Evolutionary conservation across 2,329 filamentous ascomycete species (phyloP).

Genomic region (Magnaporthiopsis rhizophila): DNA sequence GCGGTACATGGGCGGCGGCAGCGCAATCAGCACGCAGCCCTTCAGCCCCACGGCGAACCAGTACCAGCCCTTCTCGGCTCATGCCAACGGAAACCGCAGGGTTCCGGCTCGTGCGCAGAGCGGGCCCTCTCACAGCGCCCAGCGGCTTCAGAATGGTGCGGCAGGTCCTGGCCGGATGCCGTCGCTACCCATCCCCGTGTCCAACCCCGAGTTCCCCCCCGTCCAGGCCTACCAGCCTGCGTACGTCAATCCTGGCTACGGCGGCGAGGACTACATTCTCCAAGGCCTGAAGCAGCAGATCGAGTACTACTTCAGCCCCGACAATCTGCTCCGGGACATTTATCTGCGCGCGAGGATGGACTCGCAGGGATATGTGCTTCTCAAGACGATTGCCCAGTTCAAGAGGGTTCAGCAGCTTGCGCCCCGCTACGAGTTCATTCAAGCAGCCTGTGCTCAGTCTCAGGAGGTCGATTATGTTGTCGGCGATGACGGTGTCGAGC

Average conservation of each 20-base stretch:
- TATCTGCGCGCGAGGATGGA: conserved; percentile 91
- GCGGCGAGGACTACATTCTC: conserved; percentile 16
- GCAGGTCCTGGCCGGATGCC: conserved; percentile 3
- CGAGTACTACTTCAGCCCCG: conserved; percentile 95
- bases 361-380: conserved; percentile 79
- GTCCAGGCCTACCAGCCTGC: conserved; percentile 31
- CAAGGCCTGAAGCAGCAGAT: conserved; percentile 44
- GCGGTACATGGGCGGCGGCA: conserved; percentile 15
- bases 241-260: conserved; percentile 10
- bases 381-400: conserved; percentile 77
- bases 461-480: conserved; percentile 64
- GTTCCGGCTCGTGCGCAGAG: conserved; percentile 6
- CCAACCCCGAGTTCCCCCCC: conserved; percentile 42
- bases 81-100: conserved; percentile 5
- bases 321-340: conserved; percentile 90
- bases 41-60: conserved; percentile 6
- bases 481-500: conserved; percentile 70
- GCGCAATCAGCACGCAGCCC: conserved; percentile 10
- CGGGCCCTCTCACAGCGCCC: conserved; percentile 5
- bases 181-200: conserved; percentile 1
- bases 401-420: conserved; percentile 71
- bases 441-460: conserved; percentile 66
- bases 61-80: conserved; percentile 2
- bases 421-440: conserved; percentile 64
- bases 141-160: conserved; percentile 2